phyloP scores from a whole-genome alignment of 768 basidiomycete genomes.

The Leccinum disarticulatum region DNA sequence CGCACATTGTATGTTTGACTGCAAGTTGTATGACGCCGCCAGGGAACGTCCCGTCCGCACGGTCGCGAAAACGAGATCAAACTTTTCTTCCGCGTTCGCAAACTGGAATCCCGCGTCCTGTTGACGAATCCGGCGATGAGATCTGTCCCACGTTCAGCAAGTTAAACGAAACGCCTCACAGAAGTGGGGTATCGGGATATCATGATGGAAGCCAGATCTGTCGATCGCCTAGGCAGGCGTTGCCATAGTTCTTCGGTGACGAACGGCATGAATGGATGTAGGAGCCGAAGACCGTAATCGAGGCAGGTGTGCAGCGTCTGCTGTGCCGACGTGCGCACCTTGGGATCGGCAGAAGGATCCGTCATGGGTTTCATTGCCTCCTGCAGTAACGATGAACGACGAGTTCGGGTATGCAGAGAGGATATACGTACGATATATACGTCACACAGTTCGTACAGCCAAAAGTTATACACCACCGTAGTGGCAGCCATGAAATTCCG shows the following conservation, averaged over 20 bases:
- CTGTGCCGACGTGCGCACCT: constrained; percentile 78
- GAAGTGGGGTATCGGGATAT: constrained; percentile 76
- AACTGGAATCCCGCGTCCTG: constrained; percentile 67
- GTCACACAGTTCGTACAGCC: constrained; percentile 99
- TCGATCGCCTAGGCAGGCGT: constrained; percentile 81
- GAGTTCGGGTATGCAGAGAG: neutral
- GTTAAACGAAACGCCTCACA: constrained; percentile 46
- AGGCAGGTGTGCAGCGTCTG: constrained; percentile 96
- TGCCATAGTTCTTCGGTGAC: constrained; percentile 99
- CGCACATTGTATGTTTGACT: constrained; percentile 57
- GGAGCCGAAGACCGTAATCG: constrained; percentile 82
- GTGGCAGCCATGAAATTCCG: constrained; percentile 96
- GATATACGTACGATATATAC: constrained; percentile 82
- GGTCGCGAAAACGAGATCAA: constrained; percentile 80
- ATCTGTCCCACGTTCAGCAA: neutral
- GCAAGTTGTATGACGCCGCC: constrained; percentile 84
- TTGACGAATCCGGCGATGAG: neutral
- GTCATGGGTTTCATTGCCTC: constrained; percentile 99
- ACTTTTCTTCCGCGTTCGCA: constrained; percentile 74
- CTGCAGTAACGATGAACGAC: constrained; percentile 39
- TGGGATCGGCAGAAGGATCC: constrained; percentile 65
- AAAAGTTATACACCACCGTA: constrained; percentile 83
- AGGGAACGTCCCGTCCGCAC: constrained; percentile 53
- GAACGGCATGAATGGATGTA: constrained; percentile 99
- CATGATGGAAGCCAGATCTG: constrained; percentile 87